Base-by-base conservation (phyloP, 768 basidiomycete genomes). In the Tephrocybe sp. region DNA sequence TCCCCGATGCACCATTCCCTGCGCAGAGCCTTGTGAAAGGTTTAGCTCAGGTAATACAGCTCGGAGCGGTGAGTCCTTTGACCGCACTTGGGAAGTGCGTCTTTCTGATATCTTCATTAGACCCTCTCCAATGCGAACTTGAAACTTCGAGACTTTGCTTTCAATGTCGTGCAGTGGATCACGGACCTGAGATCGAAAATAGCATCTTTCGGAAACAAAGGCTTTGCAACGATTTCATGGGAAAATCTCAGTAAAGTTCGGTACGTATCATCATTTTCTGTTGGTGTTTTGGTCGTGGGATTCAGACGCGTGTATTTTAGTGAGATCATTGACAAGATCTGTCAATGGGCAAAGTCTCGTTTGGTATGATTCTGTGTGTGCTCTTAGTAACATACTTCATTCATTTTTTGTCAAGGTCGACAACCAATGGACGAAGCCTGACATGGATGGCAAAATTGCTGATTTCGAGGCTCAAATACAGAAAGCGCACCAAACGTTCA, bases 401-500 rank as follows among this genome's bases (percentile, higher is more conserved):
- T 29, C 27, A 5, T 11, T 29, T 29, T 29, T 29, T 29, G 27
- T 29, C 27, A 29, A 29, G 27, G 27, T 5, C 27, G 27, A 29
- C 27, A 29, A 29, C 11, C 11, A 11, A 29, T 29, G 27, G 27
- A 5, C 27, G 11, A 29, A 29, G 11, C 27, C 11, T 5, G 11
- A 29, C 11, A 29, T 29, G 27, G 27, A 29, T 29, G 27, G 6
- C 11, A 11, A 29, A 29, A 29, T 29, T 11, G 27, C 27, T 29
- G 27, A 29, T 29, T 29, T 5, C 27, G 27, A 29, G 11, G 27
- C 11, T 5, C 27, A 29, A 5, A 29, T 29, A 5, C 5, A 24
- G 18, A 29, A 53, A 24, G 34, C 39, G 7, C 33, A 31, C 3
- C 16, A 40, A 40, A 41, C 29, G n/a, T 53, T 53, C 27, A 6